These are phyloP conservation scores for Apiotrichum porosum DNA, from an alignment of 1,284 basidiomycete species.

Conservation along the genomic window DNA sequence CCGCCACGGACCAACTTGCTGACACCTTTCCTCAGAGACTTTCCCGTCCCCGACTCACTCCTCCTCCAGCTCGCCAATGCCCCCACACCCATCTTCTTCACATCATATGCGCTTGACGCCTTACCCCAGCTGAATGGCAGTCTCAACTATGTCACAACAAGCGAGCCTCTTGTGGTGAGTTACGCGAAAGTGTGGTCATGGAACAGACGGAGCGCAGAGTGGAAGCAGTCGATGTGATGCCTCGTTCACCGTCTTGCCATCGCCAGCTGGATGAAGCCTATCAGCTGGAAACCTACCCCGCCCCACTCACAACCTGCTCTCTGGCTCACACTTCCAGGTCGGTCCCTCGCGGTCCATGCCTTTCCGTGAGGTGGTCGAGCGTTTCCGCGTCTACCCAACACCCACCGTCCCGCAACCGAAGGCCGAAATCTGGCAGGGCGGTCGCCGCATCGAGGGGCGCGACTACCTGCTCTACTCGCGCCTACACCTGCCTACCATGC, in stretches of 20 bases:
- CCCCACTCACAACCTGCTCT: background rate
- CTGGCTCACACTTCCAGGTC: conserved; percentile 26
- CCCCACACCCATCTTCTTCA: conserved; percentile 82
- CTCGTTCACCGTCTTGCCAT: no score
- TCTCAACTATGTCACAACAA: conserved; percentile 87
- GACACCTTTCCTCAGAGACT: conserved; percentile 25
- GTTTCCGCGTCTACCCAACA: conserved; percentile 72
- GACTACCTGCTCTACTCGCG: conserved; percentile 77
- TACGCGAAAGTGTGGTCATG: no score
- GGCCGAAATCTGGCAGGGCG: conserved; percentile 72
- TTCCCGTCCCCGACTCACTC: conserved; percentile 39
- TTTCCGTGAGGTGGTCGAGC: conserved; percentile 84
- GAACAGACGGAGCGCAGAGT: no score
- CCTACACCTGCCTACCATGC: conserved; percentile 79
- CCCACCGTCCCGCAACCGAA: conserved; percentile 68
- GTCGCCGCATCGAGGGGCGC: conserved; percentile 67
- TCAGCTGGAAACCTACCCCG: background rate
- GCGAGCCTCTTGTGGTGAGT: conserved; percentile 64
- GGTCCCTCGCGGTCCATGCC: conserved; percentile 63
- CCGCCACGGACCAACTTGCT: background rate
- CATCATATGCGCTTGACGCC: conserved; percentile 84
- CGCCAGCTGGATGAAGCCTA: background rate
- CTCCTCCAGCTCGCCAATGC: conserved; percentile 75
- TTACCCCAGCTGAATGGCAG: conserved; percentile 88
- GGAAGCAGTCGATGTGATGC: no score